Evolutionary conservation across 2,329 filamentous ascomycete species (phyloP).

Genomic region (Trichoderma koningiopsis): DNA sequence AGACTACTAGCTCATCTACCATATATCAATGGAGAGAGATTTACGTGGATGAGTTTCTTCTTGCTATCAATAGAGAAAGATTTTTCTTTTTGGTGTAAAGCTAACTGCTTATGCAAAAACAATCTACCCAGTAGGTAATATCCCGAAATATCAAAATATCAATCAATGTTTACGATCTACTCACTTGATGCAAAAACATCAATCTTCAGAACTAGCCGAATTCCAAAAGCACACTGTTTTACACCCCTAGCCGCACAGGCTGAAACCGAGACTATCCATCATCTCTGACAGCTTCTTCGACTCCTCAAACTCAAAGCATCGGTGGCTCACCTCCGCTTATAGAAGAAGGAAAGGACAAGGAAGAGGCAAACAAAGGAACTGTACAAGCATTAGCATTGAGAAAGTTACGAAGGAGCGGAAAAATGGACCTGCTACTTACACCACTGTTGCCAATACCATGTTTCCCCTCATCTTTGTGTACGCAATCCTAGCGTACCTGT

Average conservation of each 20-base stretch:
- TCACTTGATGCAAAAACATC: neutral
- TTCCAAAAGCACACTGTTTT: neutral
- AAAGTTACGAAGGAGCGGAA: constrained; percentile 38
- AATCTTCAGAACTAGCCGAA: neutral
- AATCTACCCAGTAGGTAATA: neutral
- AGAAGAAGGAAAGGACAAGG: neutral
- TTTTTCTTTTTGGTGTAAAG: neutral
- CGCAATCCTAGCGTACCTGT: constrained; percentile 49
- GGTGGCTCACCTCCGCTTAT: neutral
- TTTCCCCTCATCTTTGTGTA: constrained; percentile 37
- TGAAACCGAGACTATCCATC: neutral
- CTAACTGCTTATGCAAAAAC: neutral
- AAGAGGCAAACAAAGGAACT: neutral
- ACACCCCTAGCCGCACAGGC: neutral
- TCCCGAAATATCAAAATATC: neutral
- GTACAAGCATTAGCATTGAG: neutral
- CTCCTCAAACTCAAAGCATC: neutral
- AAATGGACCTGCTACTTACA: constrained; percentile 47
- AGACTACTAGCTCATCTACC: neutral
- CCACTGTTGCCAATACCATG: constrained; percentile 42
- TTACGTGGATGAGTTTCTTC: neutral
- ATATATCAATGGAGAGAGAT: neutral
- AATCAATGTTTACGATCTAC: neutral
- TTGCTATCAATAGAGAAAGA: neutral
- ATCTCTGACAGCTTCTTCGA: neutral